Percentiles rank a stretch among this genome's conserved stretches.
phyloP scores from a whole-genome alignment of 208 protist genomes.

The Tetramitus jugosus region DNA sequence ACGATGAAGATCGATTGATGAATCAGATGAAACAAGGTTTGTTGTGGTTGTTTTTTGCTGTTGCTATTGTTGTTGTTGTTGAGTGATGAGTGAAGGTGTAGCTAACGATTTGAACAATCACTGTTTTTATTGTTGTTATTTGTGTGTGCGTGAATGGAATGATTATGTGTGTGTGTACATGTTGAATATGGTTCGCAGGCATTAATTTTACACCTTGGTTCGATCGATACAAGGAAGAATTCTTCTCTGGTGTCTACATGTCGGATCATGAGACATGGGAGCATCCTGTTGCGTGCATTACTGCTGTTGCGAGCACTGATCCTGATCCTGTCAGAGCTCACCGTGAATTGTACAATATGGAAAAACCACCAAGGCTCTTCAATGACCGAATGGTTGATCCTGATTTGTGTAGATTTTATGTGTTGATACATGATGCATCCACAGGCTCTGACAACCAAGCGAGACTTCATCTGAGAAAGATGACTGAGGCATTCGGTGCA shows the following conservation, averaged over 20 bases:
- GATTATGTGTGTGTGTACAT: too few relatives aligned
- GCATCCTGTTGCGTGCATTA: neutral
- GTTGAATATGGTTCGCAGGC: too few relatives aligned
- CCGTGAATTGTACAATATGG: neutral
- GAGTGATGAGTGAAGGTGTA: too few relatives aligned
- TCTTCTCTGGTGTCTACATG: neutral
- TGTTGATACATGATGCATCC: neutral
- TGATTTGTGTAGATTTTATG: neutral
- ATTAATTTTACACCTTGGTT: conserved; percentile 6
- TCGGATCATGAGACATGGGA: neutral
- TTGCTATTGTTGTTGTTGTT: too few relatives aligned
- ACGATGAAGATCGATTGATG: neutral
- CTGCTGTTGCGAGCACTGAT: neutral
- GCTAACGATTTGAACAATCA: too few relatives aligned
- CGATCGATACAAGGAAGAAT: conserved; percentile 9
- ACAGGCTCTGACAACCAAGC: neutral
- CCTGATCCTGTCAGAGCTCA: neutral
- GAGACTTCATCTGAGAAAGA: neutral
- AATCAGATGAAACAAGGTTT: too few relatives aligned
- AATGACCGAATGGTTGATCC: neutral
- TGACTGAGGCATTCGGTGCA: neutral
- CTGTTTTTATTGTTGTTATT: too few relatives aligned
- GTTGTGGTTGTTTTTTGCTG: too few relatives aligned
- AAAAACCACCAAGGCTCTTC: conserved; percentile 1
- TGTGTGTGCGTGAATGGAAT: too few relatives aligned